Evolutionary conservation across 2,329 filamentous ascomycete species (phyloP).

Genomic region (Didymella pinodella): DNA sequence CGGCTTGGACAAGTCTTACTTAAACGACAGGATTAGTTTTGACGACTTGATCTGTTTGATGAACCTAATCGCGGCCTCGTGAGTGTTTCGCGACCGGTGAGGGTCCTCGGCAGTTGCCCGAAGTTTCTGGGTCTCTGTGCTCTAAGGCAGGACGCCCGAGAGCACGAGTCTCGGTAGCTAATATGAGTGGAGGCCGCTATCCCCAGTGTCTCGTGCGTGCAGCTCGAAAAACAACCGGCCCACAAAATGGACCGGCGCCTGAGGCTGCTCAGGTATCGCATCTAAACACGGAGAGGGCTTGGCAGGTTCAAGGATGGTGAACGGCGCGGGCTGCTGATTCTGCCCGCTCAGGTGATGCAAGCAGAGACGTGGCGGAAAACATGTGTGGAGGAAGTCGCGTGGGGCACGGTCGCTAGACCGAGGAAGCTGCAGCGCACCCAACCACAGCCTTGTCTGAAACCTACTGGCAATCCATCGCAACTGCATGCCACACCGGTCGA

Average conservation of each 20-base stretch:
- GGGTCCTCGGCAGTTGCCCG: not conserved
- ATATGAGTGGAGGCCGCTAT: conserved; percentile 2
- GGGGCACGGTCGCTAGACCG: conserved; percentile 7
- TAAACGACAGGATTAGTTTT: conserved; percentile 31
- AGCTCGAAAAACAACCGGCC: conserved; percentile 15
- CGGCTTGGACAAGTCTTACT: conserved; percentile 45
- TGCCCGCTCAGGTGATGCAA: conserved; percentile 19
- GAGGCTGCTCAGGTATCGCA: conserved; percentile 1
- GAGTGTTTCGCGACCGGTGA: conserved; percentile 17
- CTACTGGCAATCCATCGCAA: not conserved
- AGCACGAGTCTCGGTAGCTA: not conserved
- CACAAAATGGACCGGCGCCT: conserved; percentile 16
- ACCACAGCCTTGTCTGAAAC: conserved; percentile 12
- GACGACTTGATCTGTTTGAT: conserved; percentile 11
- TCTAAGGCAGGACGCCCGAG: conserved; percentile 11
- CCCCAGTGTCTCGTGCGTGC: conserved; percentile 10
- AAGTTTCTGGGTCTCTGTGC: not conserved
- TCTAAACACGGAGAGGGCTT: conserved; percentile 13
- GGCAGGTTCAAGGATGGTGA: conserved; percentile 12
- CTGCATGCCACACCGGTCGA: conserved; percentile 17
- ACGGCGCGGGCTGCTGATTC: conserved; percentile 2
- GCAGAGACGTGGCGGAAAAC: conserved; percentile 4
- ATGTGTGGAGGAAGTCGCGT: conserved; percentile 9
- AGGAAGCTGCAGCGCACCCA: conserved; percentile 8
- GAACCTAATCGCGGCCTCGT: not conserved